Base-by-base conservation (phyloP, 306 rosid genomes). In the Glycine tomentella region DNA sequence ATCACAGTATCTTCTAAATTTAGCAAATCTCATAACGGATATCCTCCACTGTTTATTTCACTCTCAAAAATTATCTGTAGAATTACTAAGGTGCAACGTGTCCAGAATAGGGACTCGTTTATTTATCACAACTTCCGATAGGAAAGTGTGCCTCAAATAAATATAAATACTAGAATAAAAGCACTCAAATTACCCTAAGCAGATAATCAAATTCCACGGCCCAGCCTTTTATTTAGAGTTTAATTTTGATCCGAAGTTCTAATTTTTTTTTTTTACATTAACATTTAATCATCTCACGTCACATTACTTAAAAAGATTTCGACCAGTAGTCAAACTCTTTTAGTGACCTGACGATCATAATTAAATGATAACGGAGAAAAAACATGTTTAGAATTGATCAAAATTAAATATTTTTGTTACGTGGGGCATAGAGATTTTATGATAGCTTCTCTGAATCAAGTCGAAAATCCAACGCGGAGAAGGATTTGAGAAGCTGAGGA, bases 381-480 rank as follows among this genome's bases (percentile, higher is more conserved):
- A 20, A 1, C 25, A 20, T 20, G 25, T 20, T 20, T 20, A 20
- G 25, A 33, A 51, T 7, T 7, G 34, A 42, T 40, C 34, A 68
- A 82, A 79, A 20, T 42, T 78, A 67, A 58, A 20, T 20, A 3
- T 74, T 74, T 75, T 73, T 80, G 14, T 73, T 78, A 13, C 6
- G 16, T 0, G 70, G 42, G 58, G 66, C 82, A 9, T 74, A 50
- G 61, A 69, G 63, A 65, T 74, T 64, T 20, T 20, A 20, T 61
- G 88, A 45, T 15, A 76, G 44, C 67, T 79, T 85, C 7, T 90
- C 83, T 0, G 78, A 86, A 68, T 85, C 86, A 69, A 79, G 71
- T 64, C 87, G 90, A 63, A 86, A 73, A 74, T 92, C 97, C 85
- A 89, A 59, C 0, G 84, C 70, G 12, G 97, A 92, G 72, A 88